Conservation (phyloP, 805 yeast species). For the Teunomyces aglyptinius region DNA sequence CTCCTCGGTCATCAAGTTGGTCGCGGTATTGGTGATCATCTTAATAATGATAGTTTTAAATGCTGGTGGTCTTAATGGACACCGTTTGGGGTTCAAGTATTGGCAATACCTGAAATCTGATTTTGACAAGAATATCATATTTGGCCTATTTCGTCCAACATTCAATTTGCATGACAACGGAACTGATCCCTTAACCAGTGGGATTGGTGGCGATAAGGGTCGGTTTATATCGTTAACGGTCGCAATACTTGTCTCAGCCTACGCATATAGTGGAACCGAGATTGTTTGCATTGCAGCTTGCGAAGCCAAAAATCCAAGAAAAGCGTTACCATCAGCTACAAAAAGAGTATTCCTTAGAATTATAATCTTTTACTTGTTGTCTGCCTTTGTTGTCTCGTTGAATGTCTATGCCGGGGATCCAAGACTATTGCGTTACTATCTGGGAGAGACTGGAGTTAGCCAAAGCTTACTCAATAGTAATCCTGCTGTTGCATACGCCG, state of each 20-base stretch:
- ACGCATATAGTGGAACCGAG: conserved; percentile 80
- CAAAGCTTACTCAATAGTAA: conserved; percentile 19
- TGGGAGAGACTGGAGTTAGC: conserved; percentile 32
- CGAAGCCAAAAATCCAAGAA: conserved; percentile 80
- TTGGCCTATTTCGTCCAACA: conserved; percentile 73
- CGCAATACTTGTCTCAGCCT: conserved; percentile 63
- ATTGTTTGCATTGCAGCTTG: conserved; percentile 82
- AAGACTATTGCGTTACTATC: conserved; percentile 55
- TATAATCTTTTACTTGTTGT: conserved; percentile 59
- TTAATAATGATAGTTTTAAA: conserved; percentile 65
- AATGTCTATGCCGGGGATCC: conserved; percentile 80
- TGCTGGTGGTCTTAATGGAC: conserved; percentile 50
- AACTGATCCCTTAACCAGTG: conserved; percentile 44
- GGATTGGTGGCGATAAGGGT: conserved; percentile 62
- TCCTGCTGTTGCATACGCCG: conserved; percentile 32
- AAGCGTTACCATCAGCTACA: conserved; percentile 74
- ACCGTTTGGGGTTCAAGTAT: conserved; percentile 60
- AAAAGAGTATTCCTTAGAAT: conserved; percentile 72
- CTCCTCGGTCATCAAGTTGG: conserved; percentile 56
- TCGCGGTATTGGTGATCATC: conserved; percentile 51
- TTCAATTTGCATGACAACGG: conserved; percentile 67
- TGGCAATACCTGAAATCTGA: conserved; percentile 61
- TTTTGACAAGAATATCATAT: conserved; percentile 45
- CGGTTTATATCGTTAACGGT: conserved; percentile 58
- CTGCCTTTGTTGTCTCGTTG: conserved; percentile 67